phyloP scores from a whole-genome alignment of 2,329 filamentous ascomycete genomes.

The Sphaerulina vaccinii region DNA sequence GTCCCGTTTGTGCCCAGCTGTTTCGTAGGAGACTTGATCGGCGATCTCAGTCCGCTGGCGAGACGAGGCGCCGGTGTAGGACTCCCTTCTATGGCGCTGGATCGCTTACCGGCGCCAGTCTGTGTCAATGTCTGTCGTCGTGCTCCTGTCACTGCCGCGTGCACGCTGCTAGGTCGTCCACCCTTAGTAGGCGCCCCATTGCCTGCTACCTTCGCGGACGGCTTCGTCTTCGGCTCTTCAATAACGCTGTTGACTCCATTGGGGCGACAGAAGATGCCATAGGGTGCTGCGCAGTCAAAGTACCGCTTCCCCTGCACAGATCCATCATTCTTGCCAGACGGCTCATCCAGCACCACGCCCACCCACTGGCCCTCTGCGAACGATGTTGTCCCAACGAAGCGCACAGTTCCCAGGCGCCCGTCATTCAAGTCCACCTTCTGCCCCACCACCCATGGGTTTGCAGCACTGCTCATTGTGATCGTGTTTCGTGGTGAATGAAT shows the following conservation, averaged over 20 bases:
- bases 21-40: conserved; percentile 77
- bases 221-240: conserved; percentile 29
- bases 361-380: conserved; percentile 86
- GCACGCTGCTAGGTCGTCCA: conserved; percentile 43
- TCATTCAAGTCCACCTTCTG: conserved; percentile 78
- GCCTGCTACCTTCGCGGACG: conserved; percentile 27
- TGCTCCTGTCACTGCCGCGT: conserved; percentile 30
- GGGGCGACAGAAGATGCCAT: conserved; percentile 86
- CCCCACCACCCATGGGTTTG: conserved; percentile 49
- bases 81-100: conserved; percentile 60
- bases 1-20: conserved; percentile 55
- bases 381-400: conserved; percentile 75
- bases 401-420: conserved; percentile 72
- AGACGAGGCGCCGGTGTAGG: conserved; percentile 66
- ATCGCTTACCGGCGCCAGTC: conserved; percentile 26
- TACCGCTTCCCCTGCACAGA: conserved; percentile 84
- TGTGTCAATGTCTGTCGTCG: conserved; percentile 32
- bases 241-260: conserved; percentile 60
- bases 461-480: conserved; percentile 32
- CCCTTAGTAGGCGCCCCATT: conserved; percentile 38
- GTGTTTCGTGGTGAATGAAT: background rate
- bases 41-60: conserved; percentile 62
- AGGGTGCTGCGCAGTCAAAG: conserved; percentile 69
- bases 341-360: conserved; percentile 80
- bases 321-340: conserved; percentile 89